These are phyloP conservation scores for Nymphaea colorata DNA, from an alignment of 164 flowering plant genomes.

Conservation along the genomic window DNA sequence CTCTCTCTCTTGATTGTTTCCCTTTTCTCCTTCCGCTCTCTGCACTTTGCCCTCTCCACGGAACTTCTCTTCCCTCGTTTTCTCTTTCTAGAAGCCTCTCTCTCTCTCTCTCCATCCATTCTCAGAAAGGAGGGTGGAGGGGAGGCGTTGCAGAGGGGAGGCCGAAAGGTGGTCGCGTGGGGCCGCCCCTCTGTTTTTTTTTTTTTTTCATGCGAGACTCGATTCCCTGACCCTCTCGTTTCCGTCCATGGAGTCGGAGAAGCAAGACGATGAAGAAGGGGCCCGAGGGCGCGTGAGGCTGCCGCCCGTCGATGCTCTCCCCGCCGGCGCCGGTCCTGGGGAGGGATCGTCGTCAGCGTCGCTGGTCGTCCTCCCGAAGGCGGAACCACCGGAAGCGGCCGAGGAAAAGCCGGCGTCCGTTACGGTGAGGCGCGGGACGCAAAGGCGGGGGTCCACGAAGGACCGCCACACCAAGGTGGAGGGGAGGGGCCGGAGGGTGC, in stretches of 20 bases:
- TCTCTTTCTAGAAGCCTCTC: not conserved
- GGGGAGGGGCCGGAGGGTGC: slow-evolving; percentile 18
- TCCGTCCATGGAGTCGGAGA: not conserved
- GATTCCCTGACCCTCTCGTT: not conserved
- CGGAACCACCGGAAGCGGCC: not conserved
- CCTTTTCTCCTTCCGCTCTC: no score
- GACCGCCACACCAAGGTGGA: slow-evolving; percentile 18
- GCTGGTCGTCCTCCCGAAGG: not conserved
- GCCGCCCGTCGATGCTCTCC: no score
- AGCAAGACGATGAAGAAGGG: not conserved
- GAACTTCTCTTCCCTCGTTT: no score
- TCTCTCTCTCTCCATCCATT: not conserved
- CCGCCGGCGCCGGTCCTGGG: no score
- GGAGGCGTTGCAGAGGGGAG: not conserved
- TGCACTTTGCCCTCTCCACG: no score
- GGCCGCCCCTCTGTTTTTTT: no score
- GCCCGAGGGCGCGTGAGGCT: not conserved
- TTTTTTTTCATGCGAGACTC: not conserved
- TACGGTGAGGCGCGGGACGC: not conserved
- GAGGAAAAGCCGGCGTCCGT: not conserved
- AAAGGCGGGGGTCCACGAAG: slow-evolving; percentile 3
- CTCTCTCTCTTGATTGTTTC: no score
- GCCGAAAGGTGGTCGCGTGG: not conserved
- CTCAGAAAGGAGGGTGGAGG: not conserved
- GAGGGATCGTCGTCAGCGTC: not conserved